A percentile compares a stretch with the other conserved stretches of the same genome.
Evolutionary conservation across 768 basidiomycete genomes (phyloP).

Genomic region (Pisolithus marmoratus): DNA sequence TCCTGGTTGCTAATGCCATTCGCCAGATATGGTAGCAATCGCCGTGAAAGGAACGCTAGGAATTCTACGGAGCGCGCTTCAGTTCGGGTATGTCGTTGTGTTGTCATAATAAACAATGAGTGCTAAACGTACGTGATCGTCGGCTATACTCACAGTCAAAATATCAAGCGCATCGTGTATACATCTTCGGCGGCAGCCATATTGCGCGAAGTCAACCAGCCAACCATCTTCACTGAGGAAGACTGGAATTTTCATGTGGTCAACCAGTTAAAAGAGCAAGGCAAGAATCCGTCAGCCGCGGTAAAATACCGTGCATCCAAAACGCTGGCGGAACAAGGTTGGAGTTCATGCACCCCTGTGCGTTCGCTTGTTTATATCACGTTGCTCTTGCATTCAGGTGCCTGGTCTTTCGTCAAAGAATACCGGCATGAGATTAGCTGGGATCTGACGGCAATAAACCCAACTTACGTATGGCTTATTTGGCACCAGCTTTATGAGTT

Average conservation of each 20-base stretch:
- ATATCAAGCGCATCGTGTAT: conserved; percentile 55
- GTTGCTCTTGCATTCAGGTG: conserved; percentile 24
- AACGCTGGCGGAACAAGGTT: conserved; percentile 57
- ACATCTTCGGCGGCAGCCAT: conserved; percentile 59
- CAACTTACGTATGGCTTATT: conserved; percentile 29
- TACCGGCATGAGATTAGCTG: conserved; percentile 28
- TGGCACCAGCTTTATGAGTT: neutral
- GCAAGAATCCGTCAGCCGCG: conserved; percentile 17
- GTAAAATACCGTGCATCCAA: conserved; percentile 60
- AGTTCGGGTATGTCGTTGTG: conserved; percentile 38
- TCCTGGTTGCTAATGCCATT: neutral
- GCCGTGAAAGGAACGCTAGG: conserved; percentile 67
- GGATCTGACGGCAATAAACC: conserved; percentile 37
- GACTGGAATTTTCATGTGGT: conserved; percentile 54
- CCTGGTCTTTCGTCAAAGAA: conserved; percentile 42
- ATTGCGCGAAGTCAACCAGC: conserved; percentile 20
- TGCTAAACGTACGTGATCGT: neutral
- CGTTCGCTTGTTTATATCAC: neutral
- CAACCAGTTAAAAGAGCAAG: conserved; percentile 29
- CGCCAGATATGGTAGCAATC: conserved; percentile 54
- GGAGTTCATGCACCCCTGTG: neutral
- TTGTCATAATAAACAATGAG: neutral
- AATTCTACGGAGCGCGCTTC: conserved; percentile 53
- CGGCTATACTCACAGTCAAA: neutral
- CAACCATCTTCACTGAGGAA: conserved; percentile 35